Evolutionary conservation across 2,329 filamentous ascomycete genomes (phyloP), one percentile per base, ranked within the genome.

Genomic region (Colletotrichum orbiculare): DNA sequence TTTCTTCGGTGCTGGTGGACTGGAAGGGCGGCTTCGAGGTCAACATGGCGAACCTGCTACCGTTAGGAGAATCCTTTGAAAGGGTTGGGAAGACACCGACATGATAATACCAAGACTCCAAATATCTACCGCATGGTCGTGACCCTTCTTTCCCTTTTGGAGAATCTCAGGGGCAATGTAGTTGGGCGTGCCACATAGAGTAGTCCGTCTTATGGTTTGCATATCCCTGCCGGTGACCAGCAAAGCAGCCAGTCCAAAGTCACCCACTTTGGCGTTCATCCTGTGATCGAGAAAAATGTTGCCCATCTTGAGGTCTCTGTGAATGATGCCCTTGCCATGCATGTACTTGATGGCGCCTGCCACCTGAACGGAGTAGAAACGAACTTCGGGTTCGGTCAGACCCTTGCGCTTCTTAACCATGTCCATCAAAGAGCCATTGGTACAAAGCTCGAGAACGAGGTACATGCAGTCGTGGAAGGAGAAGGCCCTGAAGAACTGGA

Each of bases 21-120:
- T 99, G 96, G 77, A 99, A 99, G 0, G 96, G 96, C 1, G 96
- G 95, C 72, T 95, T 96, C 17, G 96, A 97, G 8, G 96, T 96
- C 50, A 98, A 91, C 88, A 99, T 95, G 53, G 96, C 96, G 79
- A 97, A 98, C 77, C 91, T 93, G 70, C 2, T 13, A 7, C 35
- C 39, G 67, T 76, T 39, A 79, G 75, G 60, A 63, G 45, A 17
- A 33, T 47, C 69, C n/a, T 25, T 42, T 2, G 11, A n/a, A 0
- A 13, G 3, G 11, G 13, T 39, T 6, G n/a, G 8, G 10, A 35
- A 9, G 47, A n/a, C 35, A 72, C 89, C 82, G 81, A 94, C 89
- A 96, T 94, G 75, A 99, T 99, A 70, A 99, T 96, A 17, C 96
- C 96, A 74, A 99, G 85, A 48, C 95, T 97, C 96, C 96, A 99